A percentile compares a stretch with the other conserved stretches of the same genome.
Evolutionary conservation across 768 basidiomycete species (phyloP).

Genomic region (Daedalea quercina): DNA sequence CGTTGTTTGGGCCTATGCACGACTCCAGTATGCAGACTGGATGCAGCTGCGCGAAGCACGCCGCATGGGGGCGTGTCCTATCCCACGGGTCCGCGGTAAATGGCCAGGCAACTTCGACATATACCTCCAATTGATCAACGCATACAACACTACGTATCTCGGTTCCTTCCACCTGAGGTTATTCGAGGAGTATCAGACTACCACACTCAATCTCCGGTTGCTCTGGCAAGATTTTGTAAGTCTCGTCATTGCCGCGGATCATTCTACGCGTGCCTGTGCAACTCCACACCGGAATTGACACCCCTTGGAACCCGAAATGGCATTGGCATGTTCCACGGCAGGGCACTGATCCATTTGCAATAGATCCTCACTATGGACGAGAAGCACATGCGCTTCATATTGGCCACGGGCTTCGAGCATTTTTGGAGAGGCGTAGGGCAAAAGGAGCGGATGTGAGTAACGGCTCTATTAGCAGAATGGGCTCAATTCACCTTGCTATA

Average conservation of each 20-base stretch:
- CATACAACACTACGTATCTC: constrained; percentile 53
- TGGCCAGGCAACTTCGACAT: constrained; percentile 79
- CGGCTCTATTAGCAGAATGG: neutral
- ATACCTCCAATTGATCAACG: constrained; percentile 46
- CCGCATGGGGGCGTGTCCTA: constrained; percentile 42
- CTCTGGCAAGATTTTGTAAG: constrained; percentile 66
- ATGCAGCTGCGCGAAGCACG: constrained; percentile 37
- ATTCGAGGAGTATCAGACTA: constrained; percentile 64
- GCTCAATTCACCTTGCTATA: constrained; percentile 8
- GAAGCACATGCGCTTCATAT: constrained; percentile 56
- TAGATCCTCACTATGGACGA: constrained; percentile 75
- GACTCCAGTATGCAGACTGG: constrained; percentile 28
- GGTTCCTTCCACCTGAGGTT: constrained; percentile 58
- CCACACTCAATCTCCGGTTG: constrained; percentile 62
- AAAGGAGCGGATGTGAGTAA: constrained; percentile 57
- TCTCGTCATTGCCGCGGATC: constrained; percentile 4
- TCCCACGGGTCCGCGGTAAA: constrained; percentile 56
- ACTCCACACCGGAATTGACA: no score
- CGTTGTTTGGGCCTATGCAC: constrained; percentile 31
- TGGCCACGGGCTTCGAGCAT: constrained; percentile 56
- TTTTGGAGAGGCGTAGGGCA: constrained; percentile 64
- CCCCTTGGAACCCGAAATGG: no score
- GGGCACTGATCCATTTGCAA: no score
- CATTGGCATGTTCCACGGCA: no score
- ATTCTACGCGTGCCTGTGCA: no score